phyloP scores from a whole-genome alignment of 2,329 filamentous ascomycete genomes.

The Hypoxylon sp. region DNA sequence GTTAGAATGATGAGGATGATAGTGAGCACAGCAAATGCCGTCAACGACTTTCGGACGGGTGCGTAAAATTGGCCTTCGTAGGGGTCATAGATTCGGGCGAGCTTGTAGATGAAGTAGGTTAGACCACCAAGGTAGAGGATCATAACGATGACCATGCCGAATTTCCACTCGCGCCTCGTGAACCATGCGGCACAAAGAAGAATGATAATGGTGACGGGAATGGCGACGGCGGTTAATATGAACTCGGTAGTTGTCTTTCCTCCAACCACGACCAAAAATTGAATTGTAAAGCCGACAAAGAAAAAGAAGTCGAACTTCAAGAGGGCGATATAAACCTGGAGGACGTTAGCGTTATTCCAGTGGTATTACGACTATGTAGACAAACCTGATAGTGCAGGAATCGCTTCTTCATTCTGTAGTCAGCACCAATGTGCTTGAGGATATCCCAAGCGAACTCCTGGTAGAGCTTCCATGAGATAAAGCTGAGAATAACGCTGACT shows the following conservation, averaged over 20 bases:
- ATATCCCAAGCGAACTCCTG: constrained; percentile 99
- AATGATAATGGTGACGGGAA: constrained; percentile 92
- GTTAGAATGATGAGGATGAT: constrained; percentile 90
- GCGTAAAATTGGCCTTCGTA: constrained; percentile 73
- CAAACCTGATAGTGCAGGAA: constrained; percentile 95
- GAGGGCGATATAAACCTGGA: constrained; percentile 94
- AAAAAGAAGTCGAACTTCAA: constrained; percentile 99
- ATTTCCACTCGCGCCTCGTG: constrained; percentile 84
- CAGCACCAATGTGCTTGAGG: constrained; percentile 98
- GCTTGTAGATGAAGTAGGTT: constrained; percentile 98
- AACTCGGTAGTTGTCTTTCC: constrained; percentile 80
- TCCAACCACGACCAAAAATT: constrained; percentile 94
- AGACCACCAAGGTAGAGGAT: constrained; percentile 89
- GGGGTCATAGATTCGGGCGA: constrained; percentile 91
- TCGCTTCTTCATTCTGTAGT: constrained; percentile 95
- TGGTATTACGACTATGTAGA: constrained; percentile 7
- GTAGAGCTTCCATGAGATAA: constrained; percentile 94
- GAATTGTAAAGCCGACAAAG: constrained; percentile 98
- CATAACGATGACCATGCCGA: constrained; percentile 84
- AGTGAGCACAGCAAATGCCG: constrained; percentile 94
- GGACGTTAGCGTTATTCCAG: constrained; percentile 40
- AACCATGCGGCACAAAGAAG: constrained; percentile 88
- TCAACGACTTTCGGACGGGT: constrained; percentile 87
- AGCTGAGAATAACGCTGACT: constrained; percentile 78
- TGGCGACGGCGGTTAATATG: constrained; percentile 87